Conservation (phyloP, 1,139 yeast genomes). For the Pichia sorboxylosa region DNA sequence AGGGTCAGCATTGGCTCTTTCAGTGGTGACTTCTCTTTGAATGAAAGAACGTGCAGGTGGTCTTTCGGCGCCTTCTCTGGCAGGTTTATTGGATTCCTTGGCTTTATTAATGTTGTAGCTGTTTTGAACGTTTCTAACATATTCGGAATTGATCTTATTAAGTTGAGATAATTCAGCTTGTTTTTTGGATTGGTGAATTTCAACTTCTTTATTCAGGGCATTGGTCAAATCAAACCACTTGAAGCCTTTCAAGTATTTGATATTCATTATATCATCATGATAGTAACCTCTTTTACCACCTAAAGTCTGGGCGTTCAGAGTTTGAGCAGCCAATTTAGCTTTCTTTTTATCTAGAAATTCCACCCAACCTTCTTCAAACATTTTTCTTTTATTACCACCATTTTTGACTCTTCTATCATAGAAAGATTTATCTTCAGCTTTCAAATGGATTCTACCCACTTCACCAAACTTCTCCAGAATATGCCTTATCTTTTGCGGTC, state of each 20-base stretch:
- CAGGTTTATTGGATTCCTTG: conserved; percentile 26
- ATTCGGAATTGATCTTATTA: conserved; percentile 72
- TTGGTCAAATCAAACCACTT: conserved; percentile 94
- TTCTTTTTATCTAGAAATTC: conserved; percentile 75
- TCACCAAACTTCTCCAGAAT: conserved; percentile 73
- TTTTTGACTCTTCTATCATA: conserved; percentile 62
- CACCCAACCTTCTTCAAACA: conserved; percentile 94
- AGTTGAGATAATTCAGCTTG: conserved; percentile 86
- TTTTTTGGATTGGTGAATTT: conserved; percentile 75
- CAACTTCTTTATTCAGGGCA: conserved; percentile 85
- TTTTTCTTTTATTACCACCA: conserved; percentile 91
- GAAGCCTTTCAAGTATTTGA: conserved; percentile 81
- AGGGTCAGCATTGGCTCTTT: conserved; percentile 50
- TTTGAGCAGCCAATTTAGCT: conserved; percentile 79
- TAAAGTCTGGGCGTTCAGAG: conserved; percentile 76
- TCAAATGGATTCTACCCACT: conserved; percentile 71
- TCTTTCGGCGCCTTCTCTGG: conserved; percentile 16
- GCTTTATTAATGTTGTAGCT: conserved; percentile 72
- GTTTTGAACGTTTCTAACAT: conserved; percentile 72
- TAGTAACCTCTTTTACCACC: conserved; percentile 94
- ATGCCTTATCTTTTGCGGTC: conserved; percentile 81
- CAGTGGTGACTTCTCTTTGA: conserved; percentile 53
- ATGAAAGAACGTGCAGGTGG: conserved; percentile 38
- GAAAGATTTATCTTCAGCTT: conserved; percentile 67
- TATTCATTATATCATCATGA: conserved; percentile 86